A percentile compares a stretch with the other conserved stretches of the same genome.
Evolutionary conservation across 164 flowering plant species (phyloP).

Genomic region (Houttuynia cordata): DNA sequence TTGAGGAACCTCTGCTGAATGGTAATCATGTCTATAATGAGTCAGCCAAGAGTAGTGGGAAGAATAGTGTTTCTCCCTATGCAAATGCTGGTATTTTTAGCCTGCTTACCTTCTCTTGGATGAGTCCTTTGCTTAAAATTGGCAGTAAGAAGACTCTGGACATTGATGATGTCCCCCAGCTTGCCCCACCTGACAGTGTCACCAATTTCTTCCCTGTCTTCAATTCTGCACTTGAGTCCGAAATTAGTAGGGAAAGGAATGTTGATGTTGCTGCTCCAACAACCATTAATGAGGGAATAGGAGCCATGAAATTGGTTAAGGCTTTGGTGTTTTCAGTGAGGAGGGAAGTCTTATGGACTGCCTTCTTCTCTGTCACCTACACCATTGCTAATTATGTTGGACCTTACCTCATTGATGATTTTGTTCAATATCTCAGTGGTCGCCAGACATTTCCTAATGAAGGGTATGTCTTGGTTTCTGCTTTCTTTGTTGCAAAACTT

Average conservation of each 20-base stretch:
- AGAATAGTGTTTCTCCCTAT: conserved; percentile 15
- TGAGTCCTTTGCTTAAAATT: conserved; percentile 22
- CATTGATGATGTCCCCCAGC: conserved; percentile 40
- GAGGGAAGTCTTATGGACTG: conserved; percentile 35
- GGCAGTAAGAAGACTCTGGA: conserved; percentile 29
- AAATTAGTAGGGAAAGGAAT: background rate
- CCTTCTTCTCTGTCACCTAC: conserved; percentile 22
- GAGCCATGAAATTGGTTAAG: conserved; percentile 33
- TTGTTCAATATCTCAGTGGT: conserved; percentile 60
- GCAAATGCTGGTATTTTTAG: conserved; percentile 25
- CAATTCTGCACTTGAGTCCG: conserved; percentile 13
- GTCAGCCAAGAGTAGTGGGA: conserved; percentile 4
- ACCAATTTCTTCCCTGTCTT: conserved; percentile 17
- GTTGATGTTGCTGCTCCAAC: background rate
- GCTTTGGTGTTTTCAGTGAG: conserved; percentile 30
- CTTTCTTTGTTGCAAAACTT: conserved; percentile 48
- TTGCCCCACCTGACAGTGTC: conserved; percentile 18
- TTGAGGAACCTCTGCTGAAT: conserved; percentile 20
- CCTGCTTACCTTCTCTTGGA: conserved; percentile 34
- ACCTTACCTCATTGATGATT: conserved; percentile 56
- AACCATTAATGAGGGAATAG: conserved; percentile 10
- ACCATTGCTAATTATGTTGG: conserved; percentile 57
- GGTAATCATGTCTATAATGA: conserved; percentile 4
- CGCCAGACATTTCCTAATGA: conserved; percentile 21
- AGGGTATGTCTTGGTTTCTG: conserved; percentile 40